Evolutionary conservation across 1,284 basidiomycete genomes (phyloP), one percentile per base, ranked within the genome.

Genomic region (Ganoderma sinense): DNA sequence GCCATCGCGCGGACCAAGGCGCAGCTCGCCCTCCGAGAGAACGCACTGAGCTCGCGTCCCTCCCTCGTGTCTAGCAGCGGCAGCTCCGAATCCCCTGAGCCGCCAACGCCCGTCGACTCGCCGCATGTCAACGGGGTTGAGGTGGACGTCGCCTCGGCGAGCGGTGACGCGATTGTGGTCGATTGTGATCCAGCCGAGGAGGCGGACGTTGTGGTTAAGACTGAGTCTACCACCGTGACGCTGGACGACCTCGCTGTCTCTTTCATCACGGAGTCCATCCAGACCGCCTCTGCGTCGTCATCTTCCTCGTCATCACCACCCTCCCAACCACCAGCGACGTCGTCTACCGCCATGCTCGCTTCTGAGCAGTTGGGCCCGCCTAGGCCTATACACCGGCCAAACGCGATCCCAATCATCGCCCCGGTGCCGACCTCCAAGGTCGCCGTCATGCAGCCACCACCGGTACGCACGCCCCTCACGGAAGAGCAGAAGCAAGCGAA

Each of bases 221-320:
- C 67, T 3, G 48, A 66, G 33, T 33, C 36, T 1, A n/a, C 68
- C 14, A 65, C 63, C 11, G 29, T 67, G 31, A 73, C 69, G 58
- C 73, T 88, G 58, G 86, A 88, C 58, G 84, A 87, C 62, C 79
- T 89, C 31, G 87, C 87, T 0, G 80, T 83, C 51, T 86, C 86
- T 0, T 87, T 89, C 75, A 88, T 89, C 66, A 82, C 84, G 0
- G 86, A 89, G 76, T 84, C 86, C 29, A 86, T 89, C 51, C 83
- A 86, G 75, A 82, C 82, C 5, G 76, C 69, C 11, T 53, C 62
- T 14, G 56, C 40, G 13, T 56, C 68, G 14, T 29, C 70, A 7
- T 63, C 40, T 10, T 48, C 23, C 3, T 48, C 61, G 43, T 36
- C 63, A n/a, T 51, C 68, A 45, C 20, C 64, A 62, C n/a, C 20